These are phyloP conservation scores for Tulasnella sp. DNA, from an alignment of 768 basidiomycete species.

Conservation along the genomic window DNA sequence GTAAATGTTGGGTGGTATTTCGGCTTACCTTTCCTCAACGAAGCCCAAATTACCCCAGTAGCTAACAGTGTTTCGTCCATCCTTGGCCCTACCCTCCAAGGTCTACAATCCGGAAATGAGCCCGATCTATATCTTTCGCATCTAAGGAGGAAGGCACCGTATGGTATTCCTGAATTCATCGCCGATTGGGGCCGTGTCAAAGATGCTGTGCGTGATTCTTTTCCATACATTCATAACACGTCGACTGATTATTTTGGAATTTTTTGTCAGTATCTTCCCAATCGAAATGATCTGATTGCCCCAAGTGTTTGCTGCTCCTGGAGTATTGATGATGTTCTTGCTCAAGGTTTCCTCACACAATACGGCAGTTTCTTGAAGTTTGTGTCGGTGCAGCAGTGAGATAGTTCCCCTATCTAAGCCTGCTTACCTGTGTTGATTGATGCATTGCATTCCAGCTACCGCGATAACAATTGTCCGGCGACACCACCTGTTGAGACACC, in stretches of 20 bases:
- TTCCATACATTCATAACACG: slow-evolving; percentile 20
- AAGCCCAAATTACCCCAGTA: slow-evolving; percentile 1
- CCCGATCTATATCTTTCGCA: slow-evolving; percentile 43
- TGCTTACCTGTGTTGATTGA: neutral
- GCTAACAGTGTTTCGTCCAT: neutral
- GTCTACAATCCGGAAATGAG: slow-evolving; percentile 42
- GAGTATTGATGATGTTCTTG: slow-evolving; percentile 24
- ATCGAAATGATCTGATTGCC: slow-evolving; percentile 22
- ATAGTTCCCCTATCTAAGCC: neutral
- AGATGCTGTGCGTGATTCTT: neutral
- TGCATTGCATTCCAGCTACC: slow-evolving; percentile 2
- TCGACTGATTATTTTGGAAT: neutral
- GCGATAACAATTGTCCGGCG: neutral
- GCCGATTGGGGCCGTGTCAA: slow-evolving; percentile 18
- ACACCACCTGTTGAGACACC: neutral
- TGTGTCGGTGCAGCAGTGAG: slow-evolving; percentile 8
- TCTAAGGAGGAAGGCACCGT: slow-evolving; percentile 22
- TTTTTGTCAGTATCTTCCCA: slow-evolving; percentile 11
- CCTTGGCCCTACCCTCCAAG: slow-evolving; percentile 20
- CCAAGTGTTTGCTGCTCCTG: slow-evolving; percentile 29
- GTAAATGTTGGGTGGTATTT: slow-evolving; percentile 28
- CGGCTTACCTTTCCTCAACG: slow-evolving; percentile 24
- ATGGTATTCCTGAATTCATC: slow-evolving; percentile 23
- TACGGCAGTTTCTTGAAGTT: slow-evolving; percentile 19
- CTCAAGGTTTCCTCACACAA: slow-evolving; percentile 23